Percentiles rank a stretch among this genome's conserved stretches.
These are phyloP conservation scores for Fomitopsis betulina DNA, from an alignment of 1,284 basidiomycete species.

Conservation along the genomic window DNA sequence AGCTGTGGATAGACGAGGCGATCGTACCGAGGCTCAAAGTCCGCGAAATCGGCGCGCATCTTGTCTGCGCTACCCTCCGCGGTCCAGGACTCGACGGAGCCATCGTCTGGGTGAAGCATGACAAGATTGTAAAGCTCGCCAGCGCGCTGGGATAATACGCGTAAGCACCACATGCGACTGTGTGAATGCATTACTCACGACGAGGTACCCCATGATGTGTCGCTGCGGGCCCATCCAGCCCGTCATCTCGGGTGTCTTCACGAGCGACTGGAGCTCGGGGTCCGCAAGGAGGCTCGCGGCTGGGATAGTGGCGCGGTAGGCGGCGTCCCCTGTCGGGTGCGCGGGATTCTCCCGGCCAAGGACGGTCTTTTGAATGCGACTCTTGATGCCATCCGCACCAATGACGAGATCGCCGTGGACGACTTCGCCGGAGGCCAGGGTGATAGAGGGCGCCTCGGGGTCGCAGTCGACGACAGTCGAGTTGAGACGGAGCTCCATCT, in stretches of 20 bases:
- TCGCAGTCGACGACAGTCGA: conserved; percentile 43
- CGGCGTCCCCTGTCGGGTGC: conserved; percentile 49
- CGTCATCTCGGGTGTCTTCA: conserved; percentile 38
- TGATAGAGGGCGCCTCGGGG: conserved; percentile 28
- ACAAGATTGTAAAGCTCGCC: conserved; percentile 41
- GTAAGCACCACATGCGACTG: background rate
- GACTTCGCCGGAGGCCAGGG: conserved; percentile 34
- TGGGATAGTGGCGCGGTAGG: conserved; percentile 44
- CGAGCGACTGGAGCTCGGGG: conserved; percentile 40
- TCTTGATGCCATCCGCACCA: conserved; percentile 46
- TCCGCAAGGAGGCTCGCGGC: conserved; percentile 42
- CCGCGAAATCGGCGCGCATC: conserved; percentile 40
- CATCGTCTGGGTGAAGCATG: conserved; percentile 39
- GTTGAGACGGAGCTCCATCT: conserved; percentile 44
- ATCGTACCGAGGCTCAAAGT: conserved; percentile 39
- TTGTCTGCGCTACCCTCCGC: conserved; percentile 39
- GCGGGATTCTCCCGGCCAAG: conserved; percentile 28
- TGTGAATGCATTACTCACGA: conserved; percentile 25
- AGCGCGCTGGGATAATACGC: conserved; percentile 24
- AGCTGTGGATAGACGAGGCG: background rate
- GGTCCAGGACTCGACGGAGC: conserved; percentile 42
- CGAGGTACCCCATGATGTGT: conserved; percentile 40
- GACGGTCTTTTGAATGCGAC: conserved; percentile 45
- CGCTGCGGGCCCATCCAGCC: conserved; percentile 40
- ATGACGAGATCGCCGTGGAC: conserved; percentile 37